phyloP scores from a whole-genome alignment of 129 eudicot species.

The Saussurea involucrata region DNA sequence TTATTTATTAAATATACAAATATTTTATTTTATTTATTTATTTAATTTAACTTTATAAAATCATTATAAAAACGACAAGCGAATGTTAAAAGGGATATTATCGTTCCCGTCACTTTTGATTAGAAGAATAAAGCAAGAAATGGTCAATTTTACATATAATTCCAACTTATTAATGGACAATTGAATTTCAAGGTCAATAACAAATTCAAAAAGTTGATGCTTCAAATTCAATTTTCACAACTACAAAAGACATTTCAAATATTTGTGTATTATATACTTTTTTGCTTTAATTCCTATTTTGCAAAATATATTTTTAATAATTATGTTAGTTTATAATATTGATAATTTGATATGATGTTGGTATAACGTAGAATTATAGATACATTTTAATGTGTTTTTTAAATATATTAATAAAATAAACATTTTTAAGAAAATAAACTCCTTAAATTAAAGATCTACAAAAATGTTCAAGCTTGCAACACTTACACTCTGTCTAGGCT shows the following conservation, averaged over 20 bases:
- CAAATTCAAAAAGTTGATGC: background rate
- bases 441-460: background rate
- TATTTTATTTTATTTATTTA: background rate
- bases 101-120: constrained; percentile 13
- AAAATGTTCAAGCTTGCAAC: too few relatives aligned
- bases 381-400: too few relatives aligned
- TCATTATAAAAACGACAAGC: background rate
- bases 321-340: too few relatives aligned
- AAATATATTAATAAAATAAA: background rate
- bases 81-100: constrained; percentile 15
- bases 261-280: too few relatives aligned
- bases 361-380: background rate
- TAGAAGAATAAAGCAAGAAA: constrained; percentile 23
- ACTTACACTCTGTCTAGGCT: too few relatives aligned
- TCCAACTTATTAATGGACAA: constrained; percentile 21
- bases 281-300: too few relatives aligned
- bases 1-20: background rate
- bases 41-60: background rate
- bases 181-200: constrained; percentile 17
- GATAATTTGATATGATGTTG: background rate
- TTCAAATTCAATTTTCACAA: background rate
- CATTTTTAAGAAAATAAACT: background rate
- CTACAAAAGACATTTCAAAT: background rate
- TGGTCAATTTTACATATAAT: background rate
- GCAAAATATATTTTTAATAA: background rate